A percentile compares a stretch with the other conserved stretches of the same genome.
Conservation (phyloP, 768 basidiomycete genomes). For the Scleroderma bovista region DNA sequence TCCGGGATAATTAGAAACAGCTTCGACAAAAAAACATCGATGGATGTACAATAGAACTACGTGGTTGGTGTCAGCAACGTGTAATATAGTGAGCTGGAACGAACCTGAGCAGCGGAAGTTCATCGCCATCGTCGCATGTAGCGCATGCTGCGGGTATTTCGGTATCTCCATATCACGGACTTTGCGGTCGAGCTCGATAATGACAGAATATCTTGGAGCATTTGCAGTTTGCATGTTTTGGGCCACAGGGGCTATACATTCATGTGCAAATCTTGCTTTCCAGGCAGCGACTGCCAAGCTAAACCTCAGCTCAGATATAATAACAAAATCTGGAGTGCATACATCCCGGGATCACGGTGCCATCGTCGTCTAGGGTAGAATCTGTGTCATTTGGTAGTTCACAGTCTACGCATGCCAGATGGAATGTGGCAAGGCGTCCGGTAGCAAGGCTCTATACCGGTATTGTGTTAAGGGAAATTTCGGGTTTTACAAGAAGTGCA, state of each 20-base stretch:
- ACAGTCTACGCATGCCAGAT: constrained; percentile 68
- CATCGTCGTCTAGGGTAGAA: constrained; percentile 53
- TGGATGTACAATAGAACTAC: constrained; percentile 69
- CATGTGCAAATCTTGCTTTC: constrained; percentile 65
- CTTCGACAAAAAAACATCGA: constrained; percentile 73
- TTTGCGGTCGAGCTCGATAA: constrained; percentile 59
- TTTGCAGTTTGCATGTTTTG: constrained; percentile 62
- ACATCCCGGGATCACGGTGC: constrained; percentile 55
- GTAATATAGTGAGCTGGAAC: neutral
- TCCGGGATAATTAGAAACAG: constrained; percentile 53
- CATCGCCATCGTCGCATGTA: constrained; percentile 57
- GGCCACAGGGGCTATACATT: constrained; percentile 63
- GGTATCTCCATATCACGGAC: constrained; percentile 66
- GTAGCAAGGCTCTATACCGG: constrained; percentile 41
- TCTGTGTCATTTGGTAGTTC: constrained; percentile 60
- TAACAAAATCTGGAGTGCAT: constrained; percentile 20
- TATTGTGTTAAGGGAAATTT: neutral
- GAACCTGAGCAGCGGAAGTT: constrained; percentile 68
- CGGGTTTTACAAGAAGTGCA: neutral
- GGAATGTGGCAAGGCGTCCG: constrained; percentile 62
- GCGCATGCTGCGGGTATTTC: constrained; percentile 47
- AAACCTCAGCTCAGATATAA: neutral
- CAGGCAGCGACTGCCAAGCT: constrained; percentile 50
- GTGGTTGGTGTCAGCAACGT: neutral
- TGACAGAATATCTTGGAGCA: constrained; percentile 56